A percentile compares a stretch with the other conserved stretches of the same genome.
Conservation (phyloP, 768 basidiomycete genomes). For the Hypsizygus marmoreus region DNA sequence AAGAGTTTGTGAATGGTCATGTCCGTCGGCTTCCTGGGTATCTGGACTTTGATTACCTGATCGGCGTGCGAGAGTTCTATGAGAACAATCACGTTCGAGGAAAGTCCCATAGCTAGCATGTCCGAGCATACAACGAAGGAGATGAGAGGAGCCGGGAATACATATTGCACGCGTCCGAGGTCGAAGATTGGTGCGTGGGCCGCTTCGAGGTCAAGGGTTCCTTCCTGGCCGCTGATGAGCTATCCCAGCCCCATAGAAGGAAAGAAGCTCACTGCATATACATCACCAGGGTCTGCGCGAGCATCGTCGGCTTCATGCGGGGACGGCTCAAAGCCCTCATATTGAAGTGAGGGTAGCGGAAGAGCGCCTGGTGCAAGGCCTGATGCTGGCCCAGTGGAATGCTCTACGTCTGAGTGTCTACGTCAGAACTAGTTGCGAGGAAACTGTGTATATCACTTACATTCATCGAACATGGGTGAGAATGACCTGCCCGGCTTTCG, state of each 20-base stretch:
- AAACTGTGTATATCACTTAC: conserved; percentile 39
- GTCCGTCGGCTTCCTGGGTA: conserved; percentile 74
- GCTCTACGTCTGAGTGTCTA: conserved; percentile 77
- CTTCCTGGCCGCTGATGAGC: conserved; percentile 26
- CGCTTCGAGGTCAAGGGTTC: conserved; percentile 28
- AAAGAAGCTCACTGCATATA: conserved; percentile 25
- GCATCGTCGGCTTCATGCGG: conserved; percentile 55
- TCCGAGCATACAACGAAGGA: conserved; percentile 86
- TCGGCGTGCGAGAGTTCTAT: conserved; percentile 90
- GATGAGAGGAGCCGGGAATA: conserved; percentile 81
- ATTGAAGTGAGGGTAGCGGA: conserved; percentile 63
- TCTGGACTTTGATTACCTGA: conserved; percentile 79
- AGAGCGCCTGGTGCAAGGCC: conserved; percentile 32
- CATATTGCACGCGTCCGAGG: conserved; percentile 86
- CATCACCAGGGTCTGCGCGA: conserved; percentile 42
- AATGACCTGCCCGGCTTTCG: not conserved
- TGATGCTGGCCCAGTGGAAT: conserved; percentile 57
- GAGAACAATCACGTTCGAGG: conserved; percentile 76
- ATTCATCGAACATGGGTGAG: conserved; percentile 63
- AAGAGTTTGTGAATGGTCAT: conserved; percentile 82
- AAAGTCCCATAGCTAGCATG: conserved; percentile 80
- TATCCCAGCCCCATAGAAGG: not conserved
- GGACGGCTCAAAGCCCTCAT: conserved; percentile 87
- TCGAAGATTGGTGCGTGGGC: conserved; percentile 68
- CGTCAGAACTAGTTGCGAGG: conserved; percentile 11